Conservation (phyloP, 169 alveolate genomes). For the Plasmodium malariae region DNA sequence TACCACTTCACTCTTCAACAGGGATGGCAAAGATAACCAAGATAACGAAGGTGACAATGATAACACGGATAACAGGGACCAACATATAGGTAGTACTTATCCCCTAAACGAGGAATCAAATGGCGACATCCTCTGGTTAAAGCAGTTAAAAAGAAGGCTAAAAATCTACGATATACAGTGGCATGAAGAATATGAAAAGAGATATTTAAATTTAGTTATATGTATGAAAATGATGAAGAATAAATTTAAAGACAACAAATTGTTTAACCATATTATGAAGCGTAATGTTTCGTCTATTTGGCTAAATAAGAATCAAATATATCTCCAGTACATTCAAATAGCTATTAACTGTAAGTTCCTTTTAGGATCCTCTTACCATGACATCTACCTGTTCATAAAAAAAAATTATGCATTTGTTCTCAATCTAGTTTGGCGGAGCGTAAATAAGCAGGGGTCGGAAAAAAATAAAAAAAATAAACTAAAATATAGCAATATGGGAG, state of each 20-base stretch:
- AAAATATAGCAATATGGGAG: not conserved
- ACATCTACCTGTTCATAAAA: slow-evolving; percentile 46
- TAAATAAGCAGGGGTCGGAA: not conserved
- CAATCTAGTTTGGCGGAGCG: not conserved
- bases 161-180: slow-evolving; percentile 72
- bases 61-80: too few species aligned
- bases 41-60: too few species aligned
- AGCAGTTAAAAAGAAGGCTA: slow-evolving; percentile 20
- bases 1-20: too few species aligned
- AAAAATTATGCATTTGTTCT: slow-evolving; percentile 37
- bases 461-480: not conserved
- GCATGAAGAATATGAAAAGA: slow-evolving; percentile 71
- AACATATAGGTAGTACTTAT: too few species aligned
- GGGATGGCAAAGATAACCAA: too few species aligned
- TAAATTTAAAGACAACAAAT: slow-evolving; percentile 34
- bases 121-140: slow-evolving; percentile 32
- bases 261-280: slow-evolving; percentile 51
- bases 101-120: too few species aligned
- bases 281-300: slow-evolving; percentile 54
- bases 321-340: slow-evolving; percentile 67
- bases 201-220: slow-evolving; percentile 43
- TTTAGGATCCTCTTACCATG: slow-evolving; percentile 48
- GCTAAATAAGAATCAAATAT: slow-evolving; percentile 56
- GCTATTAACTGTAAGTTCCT: slow-evolving; percentile 45
- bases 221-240: slow-evolving; percentile 34